These are phyloP conservation scores for Ophiostoma himal-ulmi DNA, from an alignment of 2,329 filamentous ascomycete genomes.

Conservation along the genomic window DNA sequence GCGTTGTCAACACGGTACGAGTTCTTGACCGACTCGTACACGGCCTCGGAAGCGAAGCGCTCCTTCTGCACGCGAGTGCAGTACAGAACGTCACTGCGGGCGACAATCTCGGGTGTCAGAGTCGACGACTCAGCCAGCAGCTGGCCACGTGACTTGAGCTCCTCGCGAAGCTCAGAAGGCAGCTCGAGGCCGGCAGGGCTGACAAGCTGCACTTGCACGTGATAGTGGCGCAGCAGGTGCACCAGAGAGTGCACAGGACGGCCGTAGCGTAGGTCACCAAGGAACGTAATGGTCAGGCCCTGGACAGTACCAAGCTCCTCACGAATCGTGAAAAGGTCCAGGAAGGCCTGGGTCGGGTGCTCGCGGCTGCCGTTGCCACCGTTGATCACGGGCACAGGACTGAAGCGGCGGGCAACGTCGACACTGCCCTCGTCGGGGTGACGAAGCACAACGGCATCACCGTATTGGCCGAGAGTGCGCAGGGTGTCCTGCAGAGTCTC, in stretches of 20 bases:
- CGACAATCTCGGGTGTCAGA: constrained; percentile 81
- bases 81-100: constrained; percentile 85
- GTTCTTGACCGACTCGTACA: constrained; percentile 85
- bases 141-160: constrained; percentile 68
- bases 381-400: constrained; percentile 89
- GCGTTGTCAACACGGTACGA: constrained; percentile 85
- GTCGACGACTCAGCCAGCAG: constrained; percentile 68
- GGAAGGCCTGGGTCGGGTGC: constrained; percentile 94
- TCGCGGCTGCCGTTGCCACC: constrained; percentile 93
- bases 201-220: constrained; percentile 88
- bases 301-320: constrained; percentile 95
- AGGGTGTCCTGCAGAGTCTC: constrained; percentile 91
- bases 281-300: constrained; percentile 91
- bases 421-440: constrained; percentile 80
- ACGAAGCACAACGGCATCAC: constrained; percentile 90
- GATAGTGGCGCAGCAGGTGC: constrained; percentile 91
- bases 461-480: constrained; percentile 88
- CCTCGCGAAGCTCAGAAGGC: constrained; percentile 66
- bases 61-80: constrained; percentile 97
- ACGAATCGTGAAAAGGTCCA: constrained; percentile 96
- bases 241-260: constrained; percentile 92
- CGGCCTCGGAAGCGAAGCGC: constrained; percentile 72
- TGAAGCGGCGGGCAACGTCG: constrained; percentile 77
- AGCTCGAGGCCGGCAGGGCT: constrained; percentile 73
- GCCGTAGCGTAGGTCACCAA: constrained; percentile 87